phyloP scores from a whole-genome alignment of 2,329 filamentous ascomycete species.

The Microcyclosporella mali region DNA sequence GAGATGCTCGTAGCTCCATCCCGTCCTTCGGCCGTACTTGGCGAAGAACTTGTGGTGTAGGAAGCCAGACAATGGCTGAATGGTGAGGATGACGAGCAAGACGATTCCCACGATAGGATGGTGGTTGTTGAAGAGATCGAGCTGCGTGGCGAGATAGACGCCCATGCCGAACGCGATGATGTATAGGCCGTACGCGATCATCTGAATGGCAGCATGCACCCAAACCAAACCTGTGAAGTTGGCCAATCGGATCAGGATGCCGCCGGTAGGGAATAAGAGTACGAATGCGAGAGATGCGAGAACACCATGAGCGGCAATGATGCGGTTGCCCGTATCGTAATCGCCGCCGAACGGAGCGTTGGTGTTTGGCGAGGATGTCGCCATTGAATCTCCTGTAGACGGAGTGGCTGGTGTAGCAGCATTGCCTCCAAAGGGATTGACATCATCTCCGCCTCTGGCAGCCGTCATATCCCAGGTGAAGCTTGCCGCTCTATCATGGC shows the following conservation, averaged over 20 bases:
- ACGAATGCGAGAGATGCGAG: conserved; percentile 42
- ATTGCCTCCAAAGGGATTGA: conserved; percentile 38
- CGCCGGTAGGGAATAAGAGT: conserved; percentile 41
- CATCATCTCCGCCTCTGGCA: conserved; percentile 45
- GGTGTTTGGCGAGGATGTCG: conserved; percentile 8
- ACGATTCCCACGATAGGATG: conserved; percentile 52
- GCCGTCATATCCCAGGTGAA: conserved; percentile 45
- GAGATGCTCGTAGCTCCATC: conserved; percentile 38
- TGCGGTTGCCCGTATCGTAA: conserved; percentile 22
- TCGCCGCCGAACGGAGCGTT: conserved; percentile 15
- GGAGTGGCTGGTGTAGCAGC: conserved; percentile 1
- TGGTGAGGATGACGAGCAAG: conserved; percentile 46
- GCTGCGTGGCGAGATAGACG: conserved; percentile 43
- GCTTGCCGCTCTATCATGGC: conserved; percentile 35
- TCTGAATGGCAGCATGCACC: conserved; percentile 45
- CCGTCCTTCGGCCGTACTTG: conserved; percentile 41
- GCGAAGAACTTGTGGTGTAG: conserved; percentile 49
- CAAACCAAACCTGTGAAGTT: conserved; percentile 41
- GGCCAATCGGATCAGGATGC: conserved; percentile 40
- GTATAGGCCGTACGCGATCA: conserved; percentile 43
- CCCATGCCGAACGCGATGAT: conserved; percentile 49
- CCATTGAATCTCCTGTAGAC: neutral
- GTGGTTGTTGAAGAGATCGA: conserved; percentile 34
- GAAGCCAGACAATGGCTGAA: conserved; percentile 49
- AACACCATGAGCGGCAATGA: conserved; percentile 38